Conservation (phyloP, 139 green algal genomes). For the Chlamydomonas sp. region DNA sequence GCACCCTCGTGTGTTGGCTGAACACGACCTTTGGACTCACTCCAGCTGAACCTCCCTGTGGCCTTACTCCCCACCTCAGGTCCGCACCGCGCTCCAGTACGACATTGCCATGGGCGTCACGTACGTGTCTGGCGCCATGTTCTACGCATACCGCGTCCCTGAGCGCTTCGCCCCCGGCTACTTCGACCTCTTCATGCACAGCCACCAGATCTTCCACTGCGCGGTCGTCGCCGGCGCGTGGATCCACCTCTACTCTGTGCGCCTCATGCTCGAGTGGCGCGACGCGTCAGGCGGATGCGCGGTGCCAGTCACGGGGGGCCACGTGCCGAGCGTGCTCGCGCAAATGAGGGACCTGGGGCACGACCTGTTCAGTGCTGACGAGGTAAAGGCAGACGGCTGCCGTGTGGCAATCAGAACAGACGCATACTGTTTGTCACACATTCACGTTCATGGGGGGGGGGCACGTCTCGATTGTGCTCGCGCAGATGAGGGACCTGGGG, state of each 20-base stretch:
- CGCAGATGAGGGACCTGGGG: slow-evolving; percentile 1
- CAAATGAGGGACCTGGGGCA: slow-evolving; percentile 11
- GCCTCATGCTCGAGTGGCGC: slow-evolving; percentile 61
- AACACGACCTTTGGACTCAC: too few relatives aligned
- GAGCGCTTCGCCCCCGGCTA: slow-evolving; percentile 83
- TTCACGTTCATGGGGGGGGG: too few relatives aligned
- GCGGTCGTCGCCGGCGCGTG: slow-evolving; percentile 42
- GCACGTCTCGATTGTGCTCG: not conserved
- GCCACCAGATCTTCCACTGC: slow-evolving; percentile 97
- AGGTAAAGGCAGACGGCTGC: too few relatives aligned
- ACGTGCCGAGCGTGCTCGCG: not conserved
- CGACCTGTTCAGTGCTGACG: slow-evolving; percentile 13
- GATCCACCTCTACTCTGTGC: slow-evolving; percentile 40
- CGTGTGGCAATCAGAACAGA: too few relatives aligned
- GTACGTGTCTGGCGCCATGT: slow-evolving; percentile 52
- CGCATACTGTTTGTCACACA: too few relatives aligned
- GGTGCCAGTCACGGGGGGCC: not conserved
- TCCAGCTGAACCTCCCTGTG: too few relatives aligned
- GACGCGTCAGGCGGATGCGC: slow-evolving; percentile 62
- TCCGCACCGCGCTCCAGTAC: not conserved
- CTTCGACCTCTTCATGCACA: slow-evolving; percentile 85
- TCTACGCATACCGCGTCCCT: slow-evolving; percentile 79
- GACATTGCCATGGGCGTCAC: slow-evolving; percentile 17
- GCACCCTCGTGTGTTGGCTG: too few relatives aligned
- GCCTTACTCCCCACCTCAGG: too few relatives aligned